Base-by-base conservation (phyloP, 495 filamentous ascomycete species). In the Penicillium arizonense region DNA sequence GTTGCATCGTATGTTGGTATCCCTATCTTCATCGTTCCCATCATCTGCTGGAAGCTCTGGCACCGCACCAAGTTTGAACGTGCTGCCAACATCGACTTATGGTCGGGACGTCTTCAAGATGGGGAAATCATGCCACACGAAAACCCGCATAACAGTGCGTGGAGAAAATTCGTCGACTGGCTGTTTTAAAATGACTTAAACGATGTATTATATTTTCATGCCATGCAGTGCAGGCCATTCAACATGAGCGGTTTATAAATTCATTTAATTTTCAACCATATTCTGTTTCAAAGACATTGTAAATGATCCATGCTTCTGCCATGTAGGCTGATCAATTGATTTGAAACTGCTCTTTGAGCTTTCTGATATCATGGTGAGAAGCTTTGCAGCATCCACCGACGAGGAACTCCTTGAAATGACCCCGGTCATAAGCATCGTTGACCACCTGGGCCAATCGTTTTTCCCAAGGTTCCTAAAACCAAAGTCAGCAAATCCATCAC, bases 341-440 rank as follows among this genome's bases (percentile, higher is more conserved):
- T 14, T 47, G 44, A 24, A 68, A 61, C 68, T 71, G 55, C 28
- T 66, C 49, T 21, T 55, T 49, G 32, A 85, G 75, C 37, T 64
- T 73, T 23, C 55, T 52, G 58, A 86, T 86, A 52, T 82, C 75
- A 5, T 58, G 44, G 33, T 74, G 70, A 8, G 64, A 76, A 9
- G 81, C 72, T 60, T 83, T 86, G 62, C 83, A 86, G 61, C 83
- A 86, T 1, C 83, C 83, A 13, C 82, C 83, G 5, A 86, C 79
- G 12, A 84, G 51, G 36, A 85, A 74, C 6, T 64, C 59, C 8
- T 58, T 62, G 75, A 83, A 87, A 44, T 39, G 70, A 56, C 57
- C 67, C 44, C 64, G 70, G 62, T 72, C 74, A 70, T 55, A 62
- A 56, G 66, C 63, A 36, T 68, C 59, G 30, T 61, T 57, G 23